These are phyloP conservation scores for Candida verbasci DNA, from an alignment of 805 yeast species.

Conservation along the genomic window DNA sequence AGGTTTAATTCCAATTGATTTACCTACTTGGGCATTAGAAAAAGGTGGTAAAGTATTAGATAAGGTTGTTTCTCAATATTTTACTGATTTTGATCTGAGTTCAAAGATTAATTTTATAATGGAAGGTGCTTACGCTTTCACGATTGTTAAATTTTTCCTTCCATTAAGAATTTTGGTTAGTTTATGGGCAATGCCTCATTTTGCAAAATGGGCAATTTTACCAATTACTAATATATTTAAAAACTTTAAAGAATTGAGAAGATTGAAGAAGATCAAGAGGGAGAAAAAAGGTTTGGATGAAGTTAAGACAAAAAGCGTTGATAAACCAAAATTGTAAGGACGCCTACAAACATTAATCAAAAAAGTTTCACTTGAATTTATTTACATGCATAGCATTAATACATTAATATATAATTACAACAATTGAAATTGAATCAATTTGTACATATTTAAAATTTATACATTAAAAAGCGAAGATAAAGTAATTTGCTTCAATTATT, in stretches of 20 bases:
- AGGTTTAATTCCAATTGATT: constrained; percentile 48
- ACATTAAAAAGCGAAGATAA: no score
- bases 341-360: no score
- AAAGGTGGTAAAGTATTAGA: constrained; percentile 59
- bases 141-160: constrained; percentile 55
- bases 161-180: constrained; percentile 53
- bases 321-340: constrained; percentile 35
- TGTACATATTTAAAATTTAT: no score
- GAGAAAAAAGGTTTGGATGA: neutral
- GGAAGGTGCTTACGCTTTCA: constrained; percentile 76
- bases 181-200: constrained; percentile 52
- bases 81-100: constrained; percentile 32
- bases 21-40: constrained; percentile 58
- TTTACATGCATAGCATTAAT: no score
- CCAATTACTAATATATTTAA: constrained; percentile 37
- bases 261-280: constrained; percentile 1
- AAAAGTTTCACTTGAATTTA: no score
- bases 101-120: constrained; percentile 53
- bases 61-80: constrained; percentile 37
- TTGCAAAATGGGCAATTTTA: constrained; percentile 47
- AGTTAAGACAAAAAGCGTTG: constrained; percentile 19
- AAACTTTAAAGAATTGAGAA: constrained; percentile 6
- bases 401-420: no score
- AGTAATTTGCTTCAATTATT: no score
- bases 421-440: no score